Conservation (phyloP, 2,329 filamentous ascomycete genomes). For the Endocalyx cinctus region DNA sequence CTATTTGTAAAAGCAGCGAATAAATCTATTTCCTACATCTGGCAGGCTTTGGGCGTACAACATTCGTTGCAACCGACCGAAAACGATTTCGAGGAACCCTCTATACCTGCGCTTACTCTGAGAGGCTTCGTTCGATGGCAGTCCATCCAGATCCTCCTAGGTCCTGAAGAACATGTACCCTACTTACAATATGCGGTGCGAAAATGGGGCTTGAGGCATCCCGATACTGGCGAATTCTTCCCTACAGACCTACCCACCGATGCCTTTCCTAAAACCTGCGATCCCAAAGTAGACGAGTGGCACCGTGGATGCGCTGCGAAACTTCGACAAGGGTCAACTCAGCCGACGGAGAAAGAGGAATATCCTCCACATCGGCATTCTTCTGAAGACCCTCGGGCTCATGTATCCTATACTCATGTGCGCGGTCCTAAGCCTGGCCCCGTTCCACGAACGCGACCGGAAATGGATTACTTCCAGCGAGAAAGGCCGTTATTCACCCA, state of each 20-base stretch:
- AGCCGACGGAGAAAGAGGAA: slow-evolving; percentile 42
- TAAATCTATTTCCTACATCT: slow-evolving; percentile 81
- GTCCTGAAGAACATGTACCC: slow-evolving; percentile 80
- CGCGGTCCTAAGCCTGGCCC: slow-evolving; percentile 16
- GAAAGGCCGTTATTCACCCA: slow-evolving; percentile 29
- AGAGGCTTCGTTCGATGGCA: slow-evolving; percentile 92
- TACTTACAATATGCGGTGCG: slow-evolving; percentile 78
- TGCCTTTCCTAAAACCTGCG: slow-evolving; percentile 68
- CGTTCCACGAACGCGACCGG: slow-evolving; percentile 21
- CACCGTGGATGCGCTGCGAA: slow-evolving; percentile 72
- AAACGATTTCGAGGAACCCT: slow-evolving; percentile 68
- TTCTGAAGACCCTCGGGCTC: slow-evolving; percentile 23
- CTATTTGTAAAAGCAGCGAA: slow-evolving; percentile 75
- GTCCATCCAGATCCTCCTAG: slow-evolving; percentile 82
- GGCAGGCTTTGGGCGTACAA: slow-evolving; percentile 84
- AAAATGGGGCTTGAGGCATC: slow-evolving; percentile 71
- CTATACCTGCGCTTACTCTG: slow-evolving; percentile 75
- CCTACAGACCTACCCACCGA: slow-evolving; percentile 51
- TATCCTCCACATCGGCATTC: slow-evolving; percentile 15
- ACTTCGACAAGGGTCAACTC: slow-evolving; percentile 61
- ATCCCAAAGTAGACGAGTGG: slow-evolving; percentile 80
- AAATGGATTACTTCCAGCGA: slow-evolving; percentile 32
- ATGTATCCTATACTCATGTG: slow-evolving; percentile 26
- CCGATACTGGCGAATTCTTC: slow-evolving; percentile 66
- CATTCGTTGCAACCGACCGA: slow-evolving; percentile 77